A percentile compares a stretch with the other conserved stretches of the same genome.
These are phyloP conservation scores for Urochloa ruziziensis DNA, from an alignment of 176 grass and related monocot species.

Conservation along the genomic window DNA sequence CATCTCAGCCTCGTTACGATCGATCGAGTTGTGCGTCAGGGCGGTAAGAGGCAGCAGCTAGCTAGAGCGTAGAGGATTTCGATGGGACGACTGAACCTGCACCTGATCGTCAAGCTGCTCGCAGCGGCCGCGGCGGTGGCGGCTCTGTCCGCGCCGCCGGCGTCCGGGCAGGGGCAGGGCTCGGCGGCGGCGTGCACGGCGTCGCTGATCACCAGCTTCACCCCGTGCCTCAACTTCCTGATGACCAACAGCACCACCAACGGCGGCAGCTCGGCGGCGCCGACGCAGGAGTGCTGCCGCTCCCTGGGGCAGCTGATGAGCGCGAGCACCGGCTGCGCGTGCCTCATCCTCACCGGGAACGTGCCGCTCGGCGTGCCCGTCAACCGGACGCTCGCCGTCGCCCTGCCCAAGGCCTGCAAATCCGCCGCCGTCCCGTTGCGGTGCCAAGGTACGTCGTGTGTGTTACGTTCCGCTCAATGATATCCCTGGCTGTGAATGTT, in stretches of 20 bases:
- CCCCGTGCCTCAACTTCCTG: conserved; percentile 76
- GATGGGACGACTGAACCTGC: neutral
- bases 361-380: conserved; percentile 69
- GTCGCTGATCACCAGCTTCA: conserved; percentile 67
- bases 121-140: neutral
- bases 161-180: conserved; percentile 28
- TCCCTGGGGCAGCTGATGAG: conserved; percentile 37
- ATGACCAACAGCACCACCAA: conserved; percentile 57
- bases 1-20: too few species aligned
- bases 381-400: conserved; percentile 70
- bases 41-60: neutral
- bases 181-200: conserved; percentile 52
- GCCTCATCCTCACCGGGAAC: conserved; percentile 68
- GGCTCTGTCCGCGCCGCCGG: neutral
- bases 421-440: conserved; percentile 60
- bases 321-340: conserved; percentile 65
- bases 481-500: neutral
- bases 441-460: conserved; percentile 41
- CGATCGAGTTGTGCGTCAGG: neutral
- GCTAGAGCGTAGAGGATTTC: neutral
- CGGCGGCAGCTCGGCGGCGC: conserved; percentile 29
- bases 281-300: conserved; percentile 62
- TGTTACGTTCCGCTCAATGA: neutral
- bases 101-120: neutral
- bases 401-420: conserved; percentile 53